Percentiles rank a stretch among this genome's conserved stretches.
These are phyloP conservation scores for Pharnaceum exiguum DNA, from an alignment of 148 eudicot genomes.

Conservation along the genomic window DNA sequence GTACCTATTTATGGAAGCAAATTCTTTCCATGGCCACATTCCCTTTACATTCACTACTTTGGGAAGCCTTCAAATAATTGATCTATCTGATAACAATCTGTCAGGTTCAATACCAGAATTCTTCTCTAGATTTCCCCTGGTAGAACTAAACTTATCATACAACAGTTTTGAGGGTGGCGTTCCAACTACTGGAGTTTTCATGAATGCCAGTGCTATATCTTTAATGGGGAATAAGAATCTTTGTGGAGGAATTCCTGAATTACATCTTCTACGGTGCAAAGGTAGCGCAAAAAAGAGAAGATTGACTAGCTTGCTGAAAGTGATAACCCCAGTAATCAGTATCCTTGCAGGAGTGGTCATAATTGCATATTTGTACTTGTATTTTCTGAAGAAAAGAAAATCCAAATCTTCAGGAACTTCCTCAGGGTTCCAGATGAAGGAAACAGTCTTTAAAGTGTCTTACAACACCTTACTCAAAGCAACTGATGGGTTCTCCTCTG, in stretches of 20 bases:
- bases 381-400: slow-evolving; percentile 2
- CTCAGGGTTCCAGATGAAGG: no score
- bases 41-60: slow-evolving; percentile 22
- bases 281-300: neutral
- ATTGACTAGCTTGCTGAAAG: neutral
- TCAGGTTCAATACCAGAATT: slow-evolving; percentile 32
- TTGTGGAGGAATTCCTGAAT: slow-evolving; percentile 32
- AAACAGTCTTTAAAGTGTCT: slow-evolving; percentile 18
- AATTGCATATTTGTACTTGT: neutral
- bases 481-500: slow-evolving; percentile 21
- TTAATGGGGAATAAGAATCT: slow-evolving; percentile 25
- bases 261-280: slow-evolving; percentile 31
- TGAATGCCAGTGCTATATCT: slow-evolving; percentile 24
- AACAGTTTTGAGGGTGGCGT: slow-evolving; percentile 34
- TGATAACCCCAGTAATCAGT: neutral
- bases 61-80: slow-evolving; percentile 21
- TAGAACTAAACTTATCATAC: slow-evolving; percentile 24
- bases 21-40: slow-evolving; percentile 26
- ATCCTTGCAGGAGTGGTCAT: neutral
- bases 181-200: slow-evolving; percentile 33
- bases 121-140: slow-evolving; percentile 16
- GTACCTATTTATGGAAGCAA: slow-evolving; percentile 12
- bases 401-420: neutral
- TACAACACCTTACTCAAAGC: slow-evolving; percentile 24
- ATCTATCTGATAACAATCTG: slow-evolving; percentile 40